Base-by-base conservation (phyloP, 768 basidiomycete species). In the Pulveroboletus sp. region DNA sequence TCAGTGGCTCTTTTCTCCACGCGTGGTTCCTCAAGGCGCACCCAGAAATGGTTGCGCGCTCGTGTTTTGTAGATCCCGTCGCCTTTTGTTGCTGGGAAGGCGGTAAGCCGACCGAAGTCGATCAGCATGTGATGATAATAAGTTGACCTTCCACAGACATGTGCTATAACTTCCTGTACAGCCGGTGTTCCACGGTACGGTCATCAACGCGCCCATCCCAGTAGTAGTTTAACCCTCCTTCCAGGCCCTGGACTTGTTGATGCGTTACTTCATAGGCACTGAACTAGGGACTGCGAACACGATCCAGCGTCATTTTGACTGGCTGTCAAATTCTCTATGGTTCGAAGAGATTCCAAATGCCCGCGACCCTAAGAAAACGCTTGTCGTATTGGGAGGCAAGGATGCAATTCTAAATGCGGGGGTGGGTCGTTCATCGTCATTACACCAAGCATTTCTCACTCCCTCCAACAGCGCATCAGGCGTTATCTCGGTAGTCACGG, bases 81-180 rank as follows among this genome's bases (percentile, higher is more conserved):
- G 81, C 86, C 0, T 91, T 93, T 67, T 93, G 91, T 66, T 82
- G 86, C 6, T 97, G 93, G 93, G 93, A 96, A 78, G 93, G 92
- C 51, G 86, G 88, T 86, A 58, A 51, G 79, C 74, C 9, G 29
- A 36, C 38, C 49, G 13, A 22, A 30, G 17, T 12, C 5, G 5
- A n/a, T 11, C 31, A 27, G 22, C 26, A 19, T 47, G 22, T 32
- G 5, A 26, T 45, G 46, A 41, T 53, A 36, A 4, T 16, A 35
- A 34, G 19, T 13, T 22, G 14, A 32, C 6, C 47, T 50, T 46
- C 38, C 23, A 19, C 58, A 87, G 91, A 93, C 67, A 82, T 94
- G 23, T 94, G 93, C 65, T 89, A 87, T 71, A 93, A 92, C 63
- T 95, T 95, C 69, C 73, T 93, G 45, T 95, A 94, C 65, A 76